Conservation (phyloP, 1,284 basidiomycete species). For the Malassezia yamatoensis region DNA sequence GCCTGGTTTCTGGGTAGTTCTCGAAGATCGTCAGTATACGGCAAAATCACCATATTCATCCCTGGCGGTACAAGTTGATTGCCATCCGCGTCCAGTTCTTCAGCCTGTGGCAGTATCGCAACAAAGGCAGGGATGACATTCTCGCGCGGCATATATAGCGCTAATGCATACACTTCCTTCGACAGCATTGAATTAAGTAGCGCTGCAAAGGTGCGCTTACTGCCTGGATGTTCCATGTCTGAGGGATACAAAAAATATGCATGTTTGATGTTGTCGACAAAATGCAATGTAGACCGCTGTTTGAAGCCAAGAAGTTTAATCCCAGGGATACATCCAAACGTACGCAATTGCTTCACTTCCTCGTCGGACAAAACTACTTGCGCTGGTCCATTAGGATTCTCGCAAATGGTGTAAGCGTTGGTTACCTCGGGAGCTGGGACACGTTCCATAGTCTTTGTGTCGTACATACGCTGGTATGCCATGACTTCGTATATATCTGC, state of each 20-base stretch:
- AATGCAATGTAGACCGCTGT: conserved; percentile 54
- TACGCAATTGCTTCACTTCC: conserved; percentile 67
- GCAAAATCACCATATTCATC: conserved; percentile 79
- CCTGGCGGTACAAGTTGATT: conserved; percentile 72
- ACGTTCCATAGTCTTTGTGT: conserved; percentile 48
- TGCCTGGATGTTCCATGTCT: conserved; percentile 78
- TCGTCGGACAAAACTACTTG: conserved; percentile 58
- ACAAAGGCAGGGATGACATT: conserved; percentile 72
- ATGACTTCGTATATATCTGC: conserved; percentile 62
- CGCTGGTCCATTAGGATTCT: background rate
- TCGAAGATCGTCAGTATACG: conserved; percentile 88
- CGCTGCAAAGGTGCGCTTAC: conserved; percentile 79
- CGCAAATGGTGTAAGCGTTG: background rate
- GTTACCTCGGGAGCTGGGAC: background rate
- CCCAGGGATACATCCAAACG: conserved; percentile 50
- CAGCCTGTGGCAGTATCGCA: conserved; percentile 67
- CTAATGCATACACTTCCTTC: conserved; percentile 73
- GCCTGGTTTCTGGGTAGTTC: conserved; percentile 31
- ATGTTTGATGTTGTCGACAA: conserved; percentile 85
- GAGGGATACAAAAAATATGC: conserved; percentile 85
- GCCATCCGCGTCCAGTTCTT: conserved; percentile 63
- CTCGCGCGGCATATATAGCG: conserved; percentile 60
- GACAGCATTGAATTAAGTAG: conserved; percentile 71
- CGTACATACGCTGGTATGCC: conserved; percentile 67
- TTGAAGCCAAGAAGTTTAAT: conserved; percentile 90